Evolutionary conservation across 495 filamentous ascomycete species (phyloP), one percentile per base, ranked within the genome.

Genomic region (Daldinia caldariorum): DNA sequence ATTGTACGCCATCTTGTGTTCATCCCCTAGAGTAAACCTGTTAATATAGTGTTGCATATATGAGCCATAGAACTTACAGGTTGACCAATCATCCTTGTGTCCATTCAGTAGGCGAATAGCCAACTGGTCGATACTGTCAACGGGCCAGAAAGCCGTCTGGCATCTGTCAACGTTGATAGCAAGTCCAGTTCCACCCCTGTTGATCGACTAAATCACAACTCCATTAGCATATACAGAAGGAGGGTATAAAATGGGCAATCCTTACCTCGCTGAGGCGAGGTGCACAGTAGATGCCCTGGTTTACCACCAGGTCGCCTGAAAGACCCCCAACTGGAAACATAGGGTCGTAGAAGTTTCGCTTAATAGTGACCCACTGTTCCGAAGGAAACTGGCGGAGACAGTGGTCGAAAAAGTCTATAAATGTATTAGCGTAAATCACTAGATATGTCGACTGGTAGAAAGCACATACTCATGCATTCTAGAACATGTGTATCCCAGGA

Each of bases 231-330:
- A 14, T 43, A 12, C 37, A 22, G 56, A 18, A 67, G 53, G 39
- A 50, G 0, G 34, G 20, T 12, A 20, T 43, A 14, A 20, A 20
- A 20, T 16, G 16, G 6, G 13, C 4, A 38, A 5, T 18, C 66
- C 82, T 83, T 83, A 87, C 86, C 68, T 86, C 77, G 51, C 86
- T 89, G 8, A 92, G 82, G 49, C 92, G 87, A 59, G 97, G 88
- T 10, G 92, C 90, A 38, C 92, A 85, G 66, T 95, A 97, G 31
- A 93, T 89, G 47, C 93, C 94, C 71, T 94, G 94, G 82, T 92
- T 88, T 13, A 91, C 91, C 64, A 93, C 87, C 18, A 94, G 84
- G 16, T 74, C 43, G 65, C 58, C 4, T 26, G 45, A 35, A 22
- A 67, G 22, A 29, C 58, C 3, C 1, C 69, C 43, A 1, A 38